These are phyloP conservation scores for Globisporangium sylvaticum DNA, from an alignment of 352 stramenopile species.

Conservation along the genomic window DNA sequence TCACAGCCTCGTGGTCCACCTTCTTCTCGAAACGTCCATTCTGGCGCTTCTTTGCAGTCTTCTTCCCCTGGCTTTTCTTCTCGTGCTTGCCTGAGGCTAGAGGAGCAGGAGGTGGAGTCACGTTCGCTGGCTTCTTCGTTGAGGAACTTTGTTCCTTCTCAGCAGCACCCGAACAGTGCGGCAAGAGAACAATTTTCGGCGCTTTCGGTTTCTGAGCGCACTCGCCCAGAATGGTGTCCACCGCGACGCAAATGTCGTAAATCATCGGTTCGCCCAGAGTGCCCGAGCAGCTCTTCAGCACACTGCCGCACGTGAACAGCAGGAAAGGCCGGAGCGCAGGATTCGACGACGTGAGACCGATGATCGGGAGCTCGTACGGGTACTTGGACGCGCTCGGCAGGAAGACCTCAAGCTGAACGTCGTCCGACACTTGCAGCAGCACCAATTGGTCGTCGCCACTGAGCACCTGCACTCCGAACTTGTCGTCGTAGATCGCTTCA, in stretches of 20 bases:
- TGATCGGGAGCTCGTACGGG: constrained; percentile 67
- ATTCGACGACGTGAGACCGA: constrained; percentile 45
- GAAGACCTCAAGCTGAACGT: constrained; percentile 52
- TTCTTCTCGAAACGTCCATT: constrained; percentile 11
- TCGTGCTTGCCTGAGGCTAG: constrained; percentile 2
- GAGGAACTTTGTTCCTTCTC: not conserved
- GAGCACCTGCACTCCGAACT: constrained; percentile 29
- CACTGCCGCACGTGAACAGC: constrained; percentile 40
- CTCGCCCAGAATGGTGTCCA: constrained; percentile 53
- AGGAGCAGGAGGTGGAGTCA: not conserved
- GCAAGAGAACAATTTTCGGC: constrained; percentile 32
- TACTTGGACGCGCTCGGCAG: constrained; percentile 50
- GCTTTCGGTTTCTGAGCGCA: constrained; percentile 20
- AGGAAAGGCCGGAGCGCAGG: constrained; percentile 34
- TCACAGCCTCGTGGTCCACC: constrained; percentile 34
- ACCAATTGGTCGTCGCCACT: constrained; percentile 31
- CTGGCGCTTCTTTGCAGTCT: constrained; percentile 13
- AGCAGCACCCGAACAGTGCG: constrained; percentile 11
- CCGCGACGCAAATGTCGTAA: constrained; percentile 72
- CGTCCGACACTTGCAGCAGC: constrained; percentile 43
- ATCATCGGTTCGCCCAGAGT: constrained; percentile 74
- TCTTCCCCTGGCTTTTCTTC: constrained; percentile 19
- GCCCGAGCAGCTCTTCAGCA: constrained; percentile 44
- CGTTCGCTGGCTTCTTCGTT: not conserved
- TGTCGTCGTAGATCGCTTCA: constrained; percentile 84